Evolutionary conservation across 768 basidiomycete genomes (phyloP).

Genomic region (Pleurotus tuoliensis): DNA sequence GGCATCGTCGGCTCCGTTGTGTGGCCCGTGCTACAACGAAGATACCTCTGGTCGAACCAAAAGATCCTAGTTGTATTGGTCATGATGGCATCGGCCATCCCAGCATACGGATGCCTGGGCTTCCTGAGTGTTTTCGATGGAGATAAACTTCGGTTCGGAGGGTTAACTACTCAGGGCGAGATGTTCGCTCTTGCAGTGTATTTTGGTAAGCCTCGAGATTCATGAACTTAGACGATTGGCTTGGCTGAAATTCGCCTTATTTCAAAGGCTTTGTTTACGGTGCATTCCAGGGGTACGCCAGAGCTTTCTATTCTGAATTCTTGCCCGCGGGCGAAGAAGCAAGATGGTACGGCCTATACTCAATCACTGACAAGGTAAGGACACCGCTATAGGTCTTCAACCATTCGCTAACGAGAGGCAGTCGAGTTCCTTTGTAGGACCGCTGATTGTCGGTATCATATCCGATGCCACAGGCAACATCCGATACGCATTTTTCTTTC

Average conservation of each 20-base stretch:
- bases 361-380: slow-evolving; percentile 83
- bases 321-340: slow-evolving; percentile 88
- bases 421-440: slow-evolving; percentile 92
- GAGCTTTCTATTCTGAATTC: slow-evolving; percentile 83
- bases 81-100: slow-evolving; percentile 59
- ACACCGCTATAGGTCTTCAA: background rate
- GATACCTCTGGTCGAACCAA: slow-evolving; percentile 62
- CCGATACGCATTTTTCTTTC: slow-evolving; percentile 86
- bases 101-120: slow-evolving; percentile 80
- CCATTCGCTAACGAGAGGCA: slow-evolving; percentile 23
- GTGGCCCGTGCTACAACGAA: slow-evolving; percentile 72
- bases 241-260: too few species aligned
- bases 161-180: slow-evolving; percentile 74
- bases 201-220: slow-evolving; percentile 50
- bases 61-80: slow-evolving; percentile 66
- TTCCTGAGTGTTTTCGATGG: slow-evolving; percentile 54
- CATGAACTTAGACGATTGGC: too few species aligned
- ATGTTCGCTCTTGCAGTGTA: slow-evolving; percentile 82
- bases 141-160: slow-evolving; percentile 50
- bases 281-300: slow-evolving; percentile 86
- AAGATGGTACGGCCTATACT: slow-evolving; percentile 83
- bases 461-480: slow-evolving; percentile 90
- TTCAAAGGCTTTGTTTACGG: slow-evolving; percentile 64
- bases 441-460: slow-evolving; percentile 82
- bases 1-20: slow-evolving; percentile 85